phyloP scores from a whole-genome alignment of 2,329 filamentous ascomycete genomes.

The Verticillium nonalfalfae region DNA sequence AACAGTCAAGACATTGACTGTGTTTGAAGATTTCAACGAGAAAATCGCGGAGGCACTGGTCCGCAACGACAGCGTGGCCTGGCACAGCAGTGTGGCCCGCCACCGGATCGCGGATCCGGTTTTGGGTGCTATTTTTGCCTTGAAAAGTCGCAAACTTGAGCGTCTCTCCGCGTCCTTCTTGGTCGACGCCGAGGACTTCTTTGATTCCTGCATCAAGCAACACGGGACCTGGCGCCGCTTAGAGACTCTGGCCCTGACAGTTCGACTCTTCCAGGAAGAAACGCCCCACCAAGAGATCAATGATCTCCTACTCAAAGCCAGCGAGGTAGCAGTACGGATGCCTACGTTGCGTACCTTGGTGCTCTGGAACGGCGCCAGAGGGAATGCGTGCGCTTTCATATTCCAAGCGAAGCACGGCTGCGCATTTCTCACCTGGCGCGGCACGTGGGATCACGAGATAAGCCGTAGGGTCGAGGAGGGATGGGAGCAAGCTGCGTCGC shows the following conservation, averaged over 20 bases:
- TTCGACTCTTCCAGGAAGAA: constrained; percentile 15
- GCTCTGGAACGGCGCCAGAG: constrained; percentile 24
- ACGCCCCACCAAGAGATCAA: constrained; percentile 12
- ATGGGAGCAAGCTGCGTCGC: too few relatives aligned
- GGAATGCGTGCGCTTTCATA: constrained; percentile 24
- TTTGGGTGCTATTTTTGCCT: constrained; percentile 15
- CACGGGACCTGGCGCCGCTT: constrained; percentile 20
- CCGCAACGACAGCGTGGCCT: background rate
- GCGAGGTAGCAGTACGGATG: constrained; percentile 18
- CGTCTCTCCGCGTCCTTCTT: constrained; percentile 22
- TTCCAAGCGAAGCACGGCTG: constrained; percentile 2
- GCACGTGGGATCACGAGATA: too few relatives aligned
- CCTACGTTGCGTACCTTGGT: constrained; percentile 22
- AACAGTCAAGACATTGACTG: constrained; percentile 15
- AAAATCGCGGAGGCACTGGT: constrained; percentile 8
- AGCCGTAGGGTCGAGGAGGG: too few relatives aligned
- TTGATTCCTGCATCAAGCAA: constrained; percentile 13
- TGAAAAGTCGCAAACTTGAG: constrained; percentile 17
- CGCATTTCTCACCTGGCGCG: too few relatives aligned
- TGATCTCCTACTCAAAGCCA: constrained; percentile 16
- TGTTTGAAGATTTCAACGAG: constrained; percentile 21
- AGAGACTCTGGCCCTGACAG: constrained; percentile 25
- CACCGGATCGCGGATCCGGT: background rate
- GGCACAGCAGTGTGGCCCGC: too few relatives aligned
- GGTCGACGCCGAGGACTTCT: constrained; percentile 20